Evolutionary conservation across 495 filamentous ascomycete genomes (phyloP), one percentile per base, ranked within the genome.

Genomic region (Penicillium lagena): DNA sequence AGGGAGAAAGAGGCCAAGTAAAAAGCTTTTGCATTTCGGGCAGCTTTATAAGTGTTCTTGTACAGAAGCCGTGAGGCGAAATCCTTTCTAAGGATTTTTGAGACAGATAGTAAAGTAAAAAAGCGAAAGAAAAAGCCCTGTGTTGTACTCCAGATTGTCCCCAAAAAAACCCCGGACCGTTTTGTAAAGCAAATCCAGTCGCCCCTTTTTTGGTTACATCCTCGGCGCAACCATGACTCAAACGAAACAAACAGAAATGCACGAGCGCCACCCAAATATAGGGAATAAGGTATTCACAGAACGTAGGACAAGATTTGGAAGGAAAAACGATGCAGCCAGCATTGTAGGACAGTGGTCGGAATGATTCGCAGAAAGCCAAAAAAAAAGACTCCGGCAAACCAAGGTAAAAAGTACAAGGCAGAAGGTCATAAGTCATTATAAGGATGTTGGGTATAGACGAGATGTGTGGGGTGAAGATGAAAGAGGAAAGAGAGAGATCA

Each of bases 221-320:
- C 22, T 22, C 22, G 22, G 4, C 6, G 22, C 3, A 22, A 22
- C 22, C 36, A 37, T 41, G 12, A 42, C 37, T 37, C 47, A 51
- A 62, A 40, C 15, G 53, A 57, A 47, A 52, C 45, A 49, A 38
- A 57, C 15, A 34, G 40, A 36, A 41, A 45, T 11, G 4, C 14
- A 42, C 22, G 31, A 42, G 53, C 44, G 46, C 58, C 58, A 38
- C 51, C 59, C 56, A 37, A 45, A 43, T 37, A 31, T 14, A 43
- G 42, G 29, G 15, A 49, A 45, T 39, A 45, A 44, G 38, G 58
- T 60, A 68, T 62, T 54, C 49, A 64, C 50, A 64, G 22, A 55
- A 51, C 52, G 51, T 40, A 39, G 33, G 28, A 41, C 32, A 42
- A 32, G 39, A 37, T 31, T n/a, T 35, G 17, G 41, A 39, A 36